Evolutionary conservation across 257 asterid species (phyloP).

Genomic region (Lycium ferocissimum): DNA sequence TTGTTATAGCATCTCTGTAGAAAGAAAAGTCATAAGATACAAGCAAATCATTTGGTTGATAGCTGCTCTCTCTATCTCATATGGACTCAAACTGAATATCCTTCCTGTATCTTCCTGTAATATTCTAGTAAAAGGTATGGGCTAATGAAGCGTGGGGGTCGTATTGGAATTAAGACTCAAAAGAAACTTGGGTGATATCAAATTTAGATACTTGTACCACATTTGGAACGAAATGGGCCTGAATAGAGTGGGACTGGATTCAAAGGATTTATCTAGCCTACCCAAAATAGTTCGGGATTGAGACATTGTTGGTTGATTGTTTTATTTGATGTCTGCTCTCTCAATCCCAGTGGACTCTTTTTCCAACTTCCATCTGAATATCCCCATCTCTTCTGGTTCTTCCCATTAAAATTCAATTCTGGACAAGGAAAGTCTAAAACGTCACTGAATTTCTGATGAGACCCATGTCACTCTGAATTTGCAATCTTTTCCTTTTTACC

Average conservation of each 20-base stretch:
- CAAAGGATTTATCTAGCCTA: neutral
- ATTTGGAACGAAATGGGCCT: constrained; percentile 22
- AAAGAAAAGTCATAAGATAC: constrained; percentile 19
- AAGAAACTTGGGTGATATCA: no score
- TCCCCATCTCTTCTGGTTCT: neutral
- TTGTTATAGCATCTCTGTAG: constrained; percentile 14
- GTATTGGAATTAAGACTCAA: no score
- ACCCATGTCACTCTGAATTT: constrained; percentile 21
- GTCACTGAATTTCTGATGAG: constrained; percentile 18
- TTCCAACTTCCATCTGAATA: constrained; percentile 6
- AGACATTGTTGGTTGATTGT: constrained; percentile 22
- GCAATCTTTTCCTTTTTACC: constrained; percentile 18
- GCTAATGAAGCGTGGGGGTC: no score
- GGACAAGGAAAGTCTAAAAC: neutral
- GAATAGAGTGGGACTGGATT: neutral
- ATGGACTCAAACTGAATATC: constrained; percentile 7
- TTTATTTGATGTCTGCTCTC: constrained; percentile 4
- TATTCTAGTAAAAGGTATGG: neutral
- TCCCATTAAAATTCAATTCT: neutral
- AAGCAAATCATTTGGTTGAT: neutral
- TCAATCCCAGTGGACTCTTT: constrained; percentile 23
- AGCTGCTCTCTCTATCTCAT: neutral
- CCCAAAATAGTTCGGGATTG: constrained; percentile 7
- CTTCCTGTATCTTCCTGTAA: neutral
- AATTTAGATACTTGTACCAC: neutral